Evolutionary conservation across 352 stramenopile species (phyloP).

Genomic region (Phytophthora pistaciae): DNA sequence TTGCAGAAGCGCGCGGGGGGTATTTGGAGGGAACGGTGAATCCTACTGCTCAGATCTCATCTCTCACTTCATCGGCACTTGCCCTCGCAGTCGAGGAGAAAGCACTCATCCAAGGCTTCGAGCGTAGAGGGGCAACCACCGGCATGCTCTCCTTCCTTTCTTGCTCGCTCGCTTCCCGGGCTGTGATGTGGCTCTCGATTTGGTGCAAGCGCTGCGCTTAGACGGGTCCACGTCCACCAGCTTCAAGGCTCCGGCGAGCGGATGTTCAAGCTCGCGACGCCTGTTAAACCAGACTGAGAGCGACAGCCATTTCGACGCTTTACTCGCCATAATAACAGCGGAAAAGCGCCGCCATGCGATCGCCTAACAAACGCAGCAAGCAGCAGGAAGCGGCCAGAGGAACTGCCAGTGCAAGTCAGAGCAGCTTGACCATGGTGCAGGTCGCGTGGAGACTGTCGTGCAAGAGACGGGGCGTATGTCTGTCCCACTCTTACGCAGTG

Average conservation of each 20-base stretch:
- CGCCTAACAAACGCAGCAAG: background rate
- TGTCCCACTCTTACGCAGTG: slow-evolving; percentile 14
- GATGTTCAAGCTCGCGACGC: background rate
- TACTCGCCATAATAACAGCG: background rate
- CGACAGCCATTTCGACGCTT: background rate
- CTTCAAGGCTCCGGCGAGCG: slow-evolving; percentile 15
- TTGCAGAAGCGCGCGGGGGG: slow-evolving; percentile 12
- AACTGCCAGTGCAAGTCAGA: background rate
- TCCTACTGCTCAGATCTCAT: slow-evolving; percentile 1
- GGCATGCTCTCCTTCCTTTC: background rate
- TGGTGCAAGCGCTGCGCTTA: slow-evolving; percentile 30
- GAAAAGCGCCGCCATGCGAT: background rate
- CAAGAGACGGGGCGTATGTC: background rate
- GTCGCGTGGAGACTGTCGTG: slow-evolving; percentile 2
- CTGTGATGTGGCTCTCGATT: slow-evolving; percentile 24
- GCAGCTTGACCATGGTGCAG: slow-evolving; percentile 5
- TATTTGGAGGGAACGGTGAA: background rate
- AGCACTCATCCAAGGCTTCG: background rate
- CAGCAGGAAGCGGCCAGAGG: background rate
- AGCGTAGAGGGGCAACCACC: slow-evolving; percentile 16
- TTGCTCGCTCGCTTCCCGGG: background rate
- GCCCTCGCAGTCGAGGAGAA: background rate
- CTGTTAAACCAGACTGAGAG: slow-evolving; percentile 1
- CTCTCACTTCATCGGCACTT: background rate
- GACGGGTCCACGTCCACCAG: slow-evolving; percentile 20